phyloP scores from a whole-genome alignment of 2,329 filamentous ascomycete genomes.

The Esteya vermicola region DNA sequence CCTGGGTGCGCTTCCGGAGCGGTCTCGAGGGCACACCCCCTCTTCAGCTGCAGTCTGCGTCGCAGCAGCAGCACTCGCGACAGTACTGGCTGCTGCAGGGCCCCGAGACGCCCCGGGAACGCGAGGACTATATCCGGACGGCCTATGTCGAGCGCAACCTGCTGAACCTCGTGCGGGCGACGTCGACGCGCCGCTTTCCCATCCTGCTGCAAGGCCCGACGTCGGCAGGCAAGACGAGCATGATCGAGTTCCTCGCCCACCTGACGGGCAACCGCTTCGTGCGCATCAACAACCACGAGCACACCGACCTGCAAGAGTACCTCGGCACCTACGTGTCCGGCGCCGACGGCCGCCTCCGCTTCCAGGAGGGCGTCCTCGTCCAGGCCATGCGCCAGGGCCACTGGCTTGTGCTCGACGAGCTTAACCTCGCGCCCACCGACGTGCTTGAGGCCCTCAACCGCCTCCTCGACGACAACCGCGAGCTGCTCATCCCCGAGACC shows the following conservation, averaged over 20 bases:
- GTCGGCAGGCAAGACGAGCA: conserved; percentile 95
- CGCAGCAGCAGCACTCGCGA: conserved; percentile 44
- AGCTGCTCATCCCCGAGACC: conserved; percentile 90
- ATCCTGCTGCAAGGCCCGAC: conserved; percentile 94
- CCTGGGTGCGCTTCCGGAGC: conserved; percentile 68
- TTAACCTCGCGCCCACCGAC: conserved; percentile 93
- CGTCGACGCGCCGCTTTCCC: conserved; percentile 82
- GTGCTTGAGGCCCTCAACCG: conserved; percentile 93
- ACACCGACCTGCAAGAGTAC: conserved; percentile 96
- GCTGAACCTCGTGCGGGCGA: conserved; percentile 84
- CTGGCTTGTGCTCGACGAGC: conserved; percentile 96
- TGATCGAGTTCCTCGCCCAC: conserved; percentile 98
- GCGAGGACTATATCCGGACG: conserved; percentile 90
- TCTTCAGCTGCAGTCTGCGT: too few relatives aligned
- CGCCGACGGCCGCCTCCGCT: conserved; percentile 68
- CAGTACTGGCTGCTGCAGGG: conserved; percentile 89
- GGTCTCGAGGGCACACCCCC: too few relatives aligned
- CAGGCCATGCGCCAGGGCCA: conserved; percentile 84
- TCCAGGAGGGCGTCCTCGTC: conserved; percentile 88
- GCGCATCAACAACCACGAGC: conserved; percentile 98
- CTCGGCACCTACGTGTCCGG: conserved; percentile 87
- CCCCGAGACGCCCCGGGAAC: conserved; percentile 47
- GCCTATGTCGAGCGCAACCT: conserved; percentile 90
- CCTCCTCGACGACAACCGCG: conserved; percentile 87
- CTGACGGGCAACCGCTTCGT: conserved; percentile 94